Conservation (phyloP, 2,329 filamentous ascomycete genomes). For the Stachybotrys elegans region DNA sequence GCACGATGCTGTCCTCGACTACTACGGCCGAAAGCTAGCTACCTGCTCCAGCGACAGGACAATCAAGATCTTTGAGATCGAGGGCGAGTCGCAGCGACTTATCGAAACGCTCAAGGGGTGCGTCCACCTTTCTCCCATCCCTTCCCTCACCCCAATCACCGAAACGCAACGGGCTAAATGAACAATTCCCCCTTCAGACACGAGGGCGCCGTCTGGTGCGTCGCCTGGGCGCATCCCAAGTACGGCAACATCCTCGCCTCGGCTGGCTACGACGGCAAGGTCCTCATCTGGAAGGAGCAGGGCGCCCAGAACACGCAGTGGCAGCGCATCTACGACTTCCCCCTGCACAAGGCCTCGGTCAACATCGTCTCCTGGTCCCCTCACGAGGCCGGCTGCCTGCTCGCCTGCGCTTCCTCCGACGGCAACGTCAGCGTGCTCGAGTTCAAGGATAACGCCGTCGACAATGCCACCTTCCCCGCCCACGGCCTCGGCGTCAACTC, state of each 20-base stretch:
- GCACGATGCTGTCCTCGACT: slow-evolving; percentile 98
- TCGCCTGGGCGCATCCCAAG: slow-evolving; percentile 97
- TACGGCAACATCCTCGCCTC: slow-evolving; percentile 97
- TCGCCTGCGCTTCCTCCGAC: slow-evolving; percentile 91
- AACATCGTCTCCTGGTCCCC: slow-evolving; percentile 98
- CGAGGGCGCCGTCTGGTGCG: slow-evolving; percentile 96
- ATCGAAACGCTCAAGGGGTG: slow-evolving; percentile 94
- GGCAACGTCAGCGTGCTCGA: slow-evolving; percentile 91
- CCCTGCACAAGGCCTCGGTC: slow-evolving; percentile 89
- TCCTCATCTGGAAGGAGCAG: slow-evolving; percentile 97
- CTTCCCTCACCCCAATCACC: background rate
- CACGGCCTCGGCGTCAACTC: slow-evolving; percentile 94
- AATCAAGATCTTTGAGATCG: slow-evolving; percentile 98
- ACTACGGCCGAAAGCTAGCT: slow-evolving; percentile 92
- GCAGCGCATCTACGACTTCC: slow-evolving; percentile 89
- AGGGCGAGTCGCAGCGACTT: slow-evolving; percentile 84
- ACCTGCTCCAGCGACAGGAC: slow-evolving; percentile 98
- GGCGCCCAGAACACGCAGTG: slow-evolving; percentile 51
- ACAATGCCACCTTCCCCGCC: slow-evolving; percentile 82
- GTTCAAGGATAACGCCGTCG: slow-evolving; percentile 94
- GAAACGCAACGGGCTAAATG: slow-evolving; percentile 11
- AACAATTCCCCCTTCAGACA: slow-evolving; percentile 52
- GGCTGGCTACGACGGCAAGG: slow-evolving; percentile 94
- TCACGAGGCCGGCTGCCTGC: slow-evolving; percentile 88
- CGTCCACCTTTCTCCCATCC: slow-evolving; percentile 18